These are phyloP conservation scores for Escovopsis sp. DNA, from an alignment of 2,329 filamentous ascomycete genomes.

Conservation along the genomic window DNA sequence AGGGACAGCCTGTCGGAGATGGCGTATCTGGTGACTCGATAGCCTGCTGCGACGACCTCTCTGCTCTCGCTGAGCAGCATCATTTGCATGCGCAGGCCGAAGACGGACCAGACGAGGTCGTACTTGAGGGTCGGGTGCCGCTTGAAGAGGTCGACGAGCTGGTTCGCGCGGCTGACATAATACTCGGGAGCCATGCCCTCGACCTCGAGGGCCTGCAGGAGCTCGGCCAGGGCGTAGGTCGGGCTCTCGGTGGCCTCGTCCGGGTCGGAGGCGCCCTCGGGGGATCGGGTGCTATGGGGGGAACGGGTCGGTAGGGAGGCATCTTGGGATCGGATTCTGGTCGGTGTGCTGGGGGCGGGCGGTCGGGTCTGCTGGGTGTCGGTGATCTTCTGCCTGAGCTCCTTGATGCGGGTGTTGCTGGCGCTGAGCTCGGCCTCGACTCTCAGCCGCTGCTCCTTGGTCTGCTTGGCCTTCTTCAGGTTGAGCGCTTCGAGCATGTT, in stretches of 20 bases:
- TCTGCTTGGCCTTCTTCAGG: conserved; percentile 88
- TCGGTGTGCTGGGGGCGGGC: conserved; percentile 34
- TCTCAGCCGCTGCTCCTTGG: conserved; percentile 64
- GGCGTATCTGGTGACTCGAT: conserved; percentile 82
- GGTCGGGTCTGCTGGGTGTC: conserved; percentile 39
- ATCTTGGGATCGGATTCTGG: conserved; percentile 31
- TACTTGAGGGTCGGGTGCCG: conserved; percentile 87
- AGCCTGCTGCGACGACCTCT: conserved; percentile 89
- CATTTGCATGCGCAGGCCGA: conserved; percentile 82
- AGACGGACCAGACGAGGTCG: conserved; percentile 89
- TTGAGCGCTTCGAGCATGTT: conserved; percentile 94
- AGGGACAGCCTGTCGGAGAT: conserved; percentile 85
- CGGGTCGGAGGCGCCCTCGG: conserved; percentile 39
- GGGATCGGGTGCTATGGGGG: conserved; percentile 39
- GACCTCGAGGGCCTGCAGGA: conserved; percentile 75
- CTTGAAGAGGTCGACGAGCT: conserved; percentile 90
- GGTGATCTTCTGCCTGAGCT: conserved; percentile 42
- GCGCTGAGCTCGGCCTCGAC: conserved; percentile 83
- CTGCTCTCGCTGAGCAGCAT: conserved; percentile 93
- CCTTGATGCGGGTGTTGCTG: conserved; percentile 59
- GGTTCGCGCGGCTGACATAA: conserved; percentile 86
- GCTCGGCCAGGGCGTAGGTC: conserved; percentile 78
- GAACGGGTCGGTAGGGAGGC: conserved; percentile 33
- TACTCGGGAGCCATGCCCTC: conserved; percentile 85
- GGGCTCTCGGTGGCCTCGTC: conserved; percentile 70